These are phyloP conservation scores for Metschnikowia sp. DNA, from an alignment of 805 yeast species.

Conservation along the genomic window DNA sequence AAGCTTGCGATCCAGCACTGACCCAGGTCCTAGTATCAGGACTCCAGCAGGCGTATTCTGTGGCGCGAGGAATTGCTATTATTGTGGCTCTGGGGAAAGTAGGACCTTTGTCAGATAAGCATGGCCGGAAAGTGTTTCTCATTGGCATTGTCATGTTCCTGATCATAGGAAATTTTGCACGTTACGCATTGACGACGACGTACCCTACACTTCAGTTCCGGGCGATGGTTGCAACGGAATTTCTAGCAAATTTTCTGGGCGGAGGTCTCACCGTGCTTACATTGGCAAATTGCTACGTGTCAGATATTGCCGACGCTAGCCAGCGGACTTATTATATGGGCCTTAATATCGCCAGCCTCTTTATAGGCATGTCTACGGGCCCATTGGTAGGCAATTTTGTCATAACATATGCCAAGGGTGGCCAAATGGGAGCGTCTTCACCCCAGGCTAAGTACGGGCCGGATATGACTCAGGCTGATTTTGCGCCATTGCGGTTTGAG, in stretches of 20 bases:
- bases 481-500: slow-evolving; percentile 29
- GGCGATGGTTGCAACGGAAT: slow-evolving; percentile 40
- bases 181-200: slow-evolving; percentile 24
- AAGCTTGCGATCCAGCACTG: slow-evolving; percentile 29
- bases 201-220: slow-evolving; percentile 28
- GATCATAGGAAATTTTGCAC: slow-evolving; percentile 20
- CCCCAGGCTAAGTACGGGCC: not conserved
- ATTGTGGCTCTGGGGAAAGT: slow-evolving; percentile 53
- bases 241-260: slow-evolving; percentile 55
- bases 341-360: slow-evolving; percentile 54
- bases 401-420: not conserved
- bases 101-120: slow-evolving; percentile 35
- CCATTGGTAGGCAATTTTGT: slow-evolving; percentile 49
- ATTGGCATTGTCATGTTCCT: slow-evolving; percentile 18
- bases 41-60: slow-evolving; percentile 42
- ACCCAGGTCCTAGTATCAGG: slow-evolving; percentile 43
- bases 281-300: slow-evolving; percentile 61
- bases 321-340: slow-evolving; percentile 59
- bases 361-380: slow-evolving; percentile 59
- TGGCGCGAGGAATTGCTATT: slow-evolving; percentile 43
- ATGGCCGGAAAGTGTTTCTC: slow-evolving; percentile 31
- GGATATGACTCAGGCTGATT: slow-evolving; percentile 23
- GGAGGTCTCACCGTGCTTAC: slow-evolving; percentile 55
- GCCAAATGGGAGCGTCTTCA: not conserved
- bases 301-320: slow-evolving; percentile 66